Conservation (phyloP, 257 asterid genomes). For the Cordia subcordata region DNA sequence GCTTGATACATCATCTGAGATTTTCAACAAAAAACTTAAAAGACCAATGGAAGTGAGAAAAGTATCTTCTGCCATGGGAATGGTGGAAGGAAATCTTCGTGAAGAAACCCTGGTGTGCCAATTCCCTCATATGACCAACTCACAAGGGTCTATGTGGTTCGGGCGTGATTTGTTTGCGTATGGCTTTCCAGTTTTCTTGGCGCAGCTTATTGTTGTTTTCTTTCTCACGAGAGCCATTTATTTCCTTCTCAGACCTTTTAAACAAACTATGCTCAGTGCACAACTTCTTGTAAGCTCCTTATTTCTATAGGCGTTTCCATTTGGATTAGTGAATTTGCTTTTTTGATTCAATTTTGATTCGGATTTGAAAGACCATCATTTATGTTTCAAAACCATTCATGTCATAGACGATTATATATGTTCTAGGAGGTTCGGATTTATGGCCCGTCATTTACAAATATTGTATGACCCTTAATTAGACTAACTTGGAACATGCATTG, state of each 20-base stretch:
- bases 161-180: conserved; percentile 36
- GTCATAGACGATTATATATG: too few relatives aligned
- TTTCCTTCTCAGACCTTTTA: conserved; percentile 33
- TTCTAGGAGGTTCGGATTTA: too few relatives aligned
- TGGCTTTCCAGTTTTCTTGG: conserved; percentile 30
- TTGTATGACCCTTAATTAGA: too few relatives aligned
- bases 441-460: too few relatives aligned
- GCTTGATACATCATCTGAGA: too few relatives aligned
- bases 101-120: conserved; percentile 44
- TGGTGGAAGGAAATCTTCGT: conserved; percentile 31
- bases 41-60: neutral
- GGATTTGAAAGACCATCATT: too few relatives aligned
- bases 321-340: too few relatives aligned
- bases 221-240: conserved; percentile 21
- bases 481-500: too few relatives aligned
- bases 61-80: conserved; percentile 21
- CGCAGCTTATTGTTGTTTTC: conserved; percentile 31
- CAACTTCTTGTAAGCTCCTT: conserved; percentile 53
- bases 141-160: conserved; percentile 44
- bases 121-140: conserved; percentile 19
- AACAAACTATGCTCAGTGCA: conserved; percentile 53
- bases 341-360: too few relatives aligned
- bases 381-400: too few relatives aligned
- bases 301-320: conserved; percentile 5
- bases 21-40: too few relatives aligned